phyloP scores from a whole-genome alignment of 495 filamentous ascomycete genomes.

The Amphirosellinia nigrospora region DNA sequence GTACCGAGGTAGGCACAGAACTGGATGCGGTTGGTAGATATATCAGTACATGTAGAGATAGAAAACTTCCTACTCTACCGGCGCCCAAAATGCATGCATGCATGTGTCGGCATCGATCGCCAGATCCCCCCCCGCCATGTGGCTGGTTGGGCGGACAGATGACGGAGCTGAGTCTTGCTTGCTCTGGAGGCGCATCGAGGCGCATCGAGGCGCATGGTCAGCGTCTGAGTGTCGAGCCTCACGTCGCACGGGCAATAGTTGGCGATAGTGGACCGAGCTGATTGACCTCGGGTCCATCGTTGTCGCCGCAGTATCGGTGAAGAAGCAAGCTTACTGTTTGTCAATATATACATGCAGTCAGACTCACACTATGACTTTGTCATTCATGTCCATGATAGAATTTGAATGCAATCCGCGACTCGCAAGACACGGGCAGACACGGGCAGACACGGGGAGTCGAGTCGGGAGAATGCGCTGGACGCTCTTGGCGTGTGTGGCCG shows the following conservation, averaged over 20 bases:
- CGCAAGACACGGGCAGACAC: too few relatives aligned
- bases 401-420: background rate
- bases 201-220: too few relatives aligned
- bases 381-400: background rate
- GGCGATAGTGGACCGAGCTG: background rate
- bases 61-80: too few relatives aligned
- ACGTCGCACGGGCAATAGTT: slow-evolving; percentile 19
- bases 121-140: background rate
- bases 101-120: slow-evolving; percentile 19
- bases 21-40: background rate
- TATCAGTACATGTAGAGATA: background rate
- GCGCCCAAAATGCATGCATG: slow-evolving; percentile 13
- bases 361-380: slow-evolving; percentile 1
- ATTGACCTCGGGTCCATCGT: background rate
- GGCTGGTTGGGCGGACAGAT: background rate
- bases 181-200: background rate
- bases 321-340: too few relatives aligned
- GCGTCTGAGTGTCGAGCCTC: background rate
- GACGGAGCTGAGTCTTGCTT: slow-evolving; percentile 16
- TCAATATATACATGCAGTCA: slow-evolving; percentile 9
- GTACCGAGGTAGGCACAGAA: too few relatives aligned
- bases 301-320: slow-evolving; percentile 19
- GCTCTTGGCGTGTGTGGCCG: background rate
- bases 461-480: slow-evolving; percentile 3
- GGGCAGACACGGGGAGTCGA: too few relatives aligned